These are phyloP conservation scores for Penicillium sp. DNA, from an alignment of 2,329 filamentous ascomycete species.

Conservation along the genomic window DNA sequence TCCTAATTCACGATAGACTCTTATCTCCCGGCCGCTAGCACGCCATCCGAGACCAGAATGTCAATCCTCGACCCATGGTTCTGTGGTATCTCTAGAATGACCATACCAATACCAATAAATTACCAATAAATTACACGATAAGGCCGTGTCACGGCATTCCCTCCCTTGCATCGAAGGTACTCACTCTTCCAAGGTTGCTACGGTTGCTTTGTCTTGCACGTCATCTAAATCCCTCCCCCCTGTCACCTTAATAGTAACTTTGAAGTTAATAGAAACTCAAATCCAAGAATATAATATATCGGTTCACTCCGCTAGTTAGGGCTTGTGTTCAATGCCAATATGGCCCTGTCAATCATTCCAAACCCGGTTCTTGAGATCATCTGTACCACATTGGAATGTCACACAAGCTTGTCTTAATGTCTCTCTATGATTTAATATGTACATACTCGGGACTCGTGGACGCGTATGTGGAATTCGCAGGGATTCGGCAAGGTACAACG, in stretches of 20 bases:
- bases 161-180: slow-evolving; percentile 19
- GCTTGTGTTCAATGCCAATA: neutral
- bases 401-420: neutral
- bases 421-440: neutral
- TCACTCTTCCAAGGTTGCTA: neutral
- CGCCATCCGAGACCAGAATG: slow-evolving; percentile 24
- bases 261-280: neutral
- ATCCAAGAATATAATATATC: neutral
- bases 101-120: neutral
- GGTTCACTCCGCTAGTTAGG: neutral
- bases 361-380: neutral
- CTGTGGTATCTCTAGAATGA: neutral
- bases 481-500: neutral
- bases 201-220: slow-evolving; percentile 8
- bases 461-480: neutral
- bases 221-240: slow-evolving; percentile 13
- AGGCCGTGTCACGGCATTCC: slow-evolving; percentile 2
- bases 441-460: neutral
- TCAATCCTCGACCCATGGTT: slow-evolving; percentile 23
- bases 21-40: slow-evolving; percentile 17
- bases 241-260: neutral
- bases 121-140: neutral
- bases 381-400: slow-evolving; percentile 3
- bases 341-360: slow-evolving; percentile 11
- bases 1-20: slow-evolving; percentile 7